Evolutionary conservation across 2,329 filamentous ascomycete species (phyloP).

Genomic region (Trichoderma sp.): DNA sequence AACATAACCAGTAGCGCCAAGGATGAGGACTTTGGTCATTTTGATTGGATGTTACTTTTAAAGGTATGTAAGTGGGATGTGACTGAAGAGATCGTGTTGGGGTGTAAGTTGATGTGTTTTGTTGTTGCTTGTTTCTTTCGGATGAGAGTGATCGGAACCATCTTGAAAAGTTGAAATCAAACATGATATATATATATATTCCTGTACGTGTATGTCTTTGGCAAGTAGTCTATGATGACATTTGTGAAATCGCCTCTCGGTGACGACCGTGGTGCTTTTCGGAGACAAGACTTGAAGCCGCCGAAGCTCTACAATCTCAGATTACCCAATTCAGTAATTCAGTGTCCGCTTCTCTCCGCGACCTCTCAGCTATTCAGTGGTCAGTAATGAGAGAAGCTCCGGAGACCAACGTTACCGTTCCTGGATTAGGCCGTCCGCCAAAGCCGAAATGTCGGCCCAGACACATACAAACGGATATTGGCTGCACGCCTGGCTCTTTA

Average conservation of each 20-base stretch:
- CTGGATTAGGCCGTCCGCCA: background rate
- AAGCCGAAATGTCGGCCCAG: background rate
- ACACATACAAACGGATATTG: background rate
- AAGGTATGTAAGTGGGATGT: background rate
- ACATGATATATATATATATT: constrained; percentile 5
- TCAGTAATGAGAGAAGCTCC: background rate
- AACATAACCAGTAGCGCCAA: constrained; percentile 20
- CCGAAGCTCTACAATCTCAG: background rate
- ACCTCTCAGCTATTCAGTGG: background rate
- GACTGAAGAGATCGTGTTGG: background rate
- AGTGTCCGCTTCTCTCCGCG: background rate
- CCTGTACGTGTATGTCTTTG: background rate
- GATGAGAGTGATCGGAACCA: background rate
- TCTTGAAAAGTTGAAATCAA: background rate
- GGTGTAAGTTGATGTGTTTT: background rate
- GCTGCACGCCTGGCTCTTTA: background rate
- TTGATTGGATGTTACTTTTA: background rate
- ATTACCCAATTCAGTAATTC: background rate
- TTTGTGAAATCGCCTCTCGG: background rate
- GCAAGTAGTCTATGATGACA: background rate
- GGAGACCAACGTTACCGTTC: background rate
- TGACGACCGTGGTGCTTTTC: background rate
- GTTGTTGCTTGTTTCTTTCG: background rate
- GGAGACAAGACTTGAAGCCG: background rate
- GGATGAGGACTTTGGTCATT: constrained; percentile 21